Base-by-base conservation (phyloP, 2,329 filamentous ascomycete species). In the Epichloe sylvatica region DNA sequence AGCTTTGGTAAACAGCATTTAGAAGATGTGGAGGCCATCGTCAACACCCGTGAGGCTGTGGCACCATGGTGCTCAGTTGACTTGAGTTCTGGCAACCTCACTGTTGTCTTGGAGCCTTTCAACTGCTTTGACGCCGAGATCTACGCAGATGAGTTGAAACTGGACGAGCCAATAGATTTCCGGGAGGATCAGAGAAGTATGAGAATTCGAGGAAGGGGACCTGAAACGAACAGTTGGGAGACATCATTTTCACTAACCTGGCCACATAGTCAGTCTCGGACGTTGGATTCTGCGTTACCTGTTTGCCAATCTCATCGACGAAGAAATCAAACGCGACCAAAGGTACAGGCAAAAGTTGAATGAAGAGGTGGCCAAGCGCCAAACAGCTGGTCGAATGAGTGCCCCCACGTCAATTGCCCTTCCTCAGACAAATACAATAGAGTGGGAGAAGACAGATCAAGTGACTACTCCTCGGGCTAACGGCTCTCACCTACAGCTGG, bases 111-210 rank as follows among this genome's bases (percentile, higher is more conserved):
- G 17, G 92, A 98, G 62, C 87, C 90, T 39, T 94, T 92, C 60
- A 94, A 94, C 57, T 96, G 90, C 64, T 98, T 98, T 58, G 92
- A 98, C 66, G 92, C 90, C 15, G 92, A 98, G 62, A 85, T 95
- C 66, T 98, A 98, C 63, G 91, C 89, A 1, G 92, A 98, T 62
- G 90, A 97, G 66, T 70, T 94, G 36, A 73, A 81, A 39, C 58
- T 91, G 49, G 77, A 84, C 11, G 83, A 88, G 54, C 72, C 78
- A n/a, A 72, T 85, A 17, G 83, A 90, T 12, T 95, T 95, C 61
- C 76, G 84, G 51, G 91, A 97, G 59, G 92, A 98, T 59, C 91
- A 97, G 68, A 80, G 92, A 69, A 94, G 86, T 91, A 76, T 61
- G 45, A 15, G 21, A 15, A 11, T 30, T n/a, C n/a, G 19, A 30